phyloP scores from a whole-genome alignment of 192 early-diverging fungal genomes.

The Coemansia sp. region DNA sequence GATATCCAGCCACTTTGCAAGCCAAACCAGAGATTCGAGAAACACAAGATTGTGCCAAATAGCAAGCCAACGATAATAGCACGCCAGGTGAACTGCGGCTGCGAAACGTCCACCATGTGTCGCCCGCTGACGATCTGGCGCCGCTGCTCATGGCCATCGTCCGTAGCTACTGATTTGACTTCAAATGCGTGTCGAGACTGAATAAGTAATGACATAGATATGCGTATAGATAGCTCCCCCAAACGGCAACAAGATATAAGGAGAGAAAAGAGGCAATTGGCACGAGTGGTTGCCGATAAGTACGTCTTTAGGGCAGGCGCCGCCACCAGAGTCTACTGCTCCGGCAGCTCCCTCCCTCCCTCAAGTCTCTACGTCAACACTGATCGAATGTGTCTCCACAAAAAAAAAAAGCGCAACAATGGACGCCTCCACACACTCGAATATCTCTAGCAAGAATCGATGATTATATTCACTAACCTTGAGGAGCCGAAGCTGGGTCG shows the following conservation, averaged over 20 bases:
- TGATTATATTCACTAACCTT: constrained; percentile 22
- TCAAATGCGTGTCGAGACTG: background rate
- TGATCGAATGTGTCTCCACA: background rate
- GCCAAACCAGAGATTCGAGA: constrained; percentile 91
- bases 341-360: background rate
- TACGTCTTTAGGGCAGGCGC: background rate
- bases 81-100: constrained; percentile 55
- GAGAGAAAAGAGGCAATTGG: background rate
- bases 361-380: background rate
- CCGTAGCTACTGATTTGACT: constrained; percentile 1
- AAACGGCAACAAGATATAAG: background rate
- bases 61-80: constrained; percentile 63
- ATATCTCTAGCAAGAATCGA: background rate
- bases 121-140: constrained; percentile 3
- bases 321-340: constrained; percentile 2
- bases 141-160: background rate
- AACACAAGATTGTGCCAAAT: constrained; percentile 71
- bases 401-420: background rate
- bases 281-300: background rate
- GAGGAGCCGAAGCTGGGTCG: constrained; percentile 13
- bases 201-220: background rate
- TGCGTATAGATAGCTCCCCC: background rate
- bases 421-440: background rate
- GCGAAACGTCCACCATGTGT: constrained; percentile 39
- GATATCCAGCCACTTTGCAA: constrained; percentile 82